phyloP scores from a whole-genome alignment of 805 yeast species.

The Yarrowia osloensis region DNA sequence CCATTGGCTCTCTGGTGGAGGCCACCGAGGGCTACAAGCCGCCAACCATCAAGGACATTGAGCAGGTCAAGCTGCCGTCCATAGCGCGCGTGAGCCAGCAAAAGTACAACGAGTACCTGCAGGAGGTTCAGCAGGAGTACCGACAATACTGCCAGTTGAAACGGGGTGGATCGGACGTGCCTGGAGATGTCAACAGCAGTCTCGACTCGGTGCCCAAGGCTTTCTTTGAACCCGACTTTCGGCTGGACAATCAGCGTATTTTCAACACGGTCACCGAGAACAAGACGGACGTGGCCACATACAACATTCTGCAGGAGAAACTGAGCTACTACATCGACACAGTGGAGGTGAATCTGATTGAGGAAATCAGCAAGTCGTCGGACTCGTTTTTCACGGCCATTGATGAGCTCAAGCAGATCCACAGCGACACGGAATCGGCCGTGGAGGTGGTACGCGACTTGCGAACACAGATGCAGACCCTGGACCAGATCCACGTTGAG shows the following conservation, averaged over 20 bases:
- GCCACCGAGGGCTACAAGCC: constrained; percentile 21
- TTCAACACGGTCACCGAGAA: constrained; percentile 74
- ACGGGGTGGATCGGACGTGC: constrained; percentile 9
- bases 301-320: constrained; percentile 68
- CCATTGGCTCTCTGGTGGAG: constrained; percentile 28
- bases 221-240: constrained; percentile 66
- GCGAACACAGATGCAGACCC: constrained; percentile 47
- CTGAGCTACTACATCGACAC: constrained; percentile 80
- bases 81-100: constrained; percentile 15
- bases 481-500: constrained; percentile 54
- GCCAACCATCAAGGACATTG: constrained; percentile 30
- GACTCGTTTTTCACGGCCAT: constrained; percentile 82
- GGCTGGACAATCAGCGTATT: constrained; percentile 83
- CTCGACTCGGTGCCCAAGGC: constrained; percentile 58
- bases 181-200: constrained; percentile 1
- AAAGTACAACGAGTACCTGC: constrained; percentile 23
- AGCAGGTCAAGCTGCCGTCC: constrained; percentile 26
- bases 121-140: constrained; percentile 20
- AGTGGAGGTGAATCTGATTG: constrained; percentile 76
- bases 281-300: constrained; percentile 52
- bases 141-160: constrained; percentile 16
- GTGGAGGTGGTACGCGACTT: constrained; percentile 50
- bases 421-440: constrained; percentile 48
- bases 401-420: constrained; percentile 70
- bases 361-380: constrained; percentile 82